Evolutionary conservation across 805 yeast genomes (phyloP), one percentile per base, ranked within the genome.

Genomic region (Yarrowia sp.): DNA sequence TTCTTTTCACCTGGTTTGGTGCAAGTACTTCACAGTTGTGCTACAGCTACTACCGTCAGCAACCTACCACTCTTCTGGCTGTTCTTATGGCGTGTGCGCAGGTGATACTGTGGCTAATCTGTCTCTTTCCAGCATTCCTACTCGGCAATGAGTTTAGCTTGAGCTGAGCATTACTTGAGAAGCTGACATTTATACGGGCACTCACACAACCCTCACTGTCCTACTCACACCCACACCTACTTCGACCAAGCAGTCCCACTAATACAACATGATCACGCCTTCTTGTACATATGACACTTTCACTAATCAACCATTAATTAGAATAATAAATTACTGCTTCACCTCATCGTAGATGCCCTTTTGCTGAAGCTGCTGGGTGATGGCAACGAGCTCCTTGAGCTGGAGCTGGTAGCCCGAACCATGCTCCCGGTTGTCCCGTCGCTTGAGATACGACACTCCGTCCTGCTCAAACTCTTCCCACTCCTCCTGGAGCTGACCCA

Each of bases 401-500:
- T 59, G 65, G 2, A 59, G 52, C 32, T 59, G 52, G 65, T 43
- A 45, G 8, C 52, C 52, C 12, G 52, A 49, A 9, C 53, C 26
- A 42, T 45, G 38, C 42, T 59, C 41, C 40, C 15, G 26, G 41
- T 16, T 42, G 5, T 59, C 65, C 14, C 52, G 41, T 16, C 52
- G 65, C 38, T 45, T 59, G 16, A 59, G 32, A 11, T 43, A 59
- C 9, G 65, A 43, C 26, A 59, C 65, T 3, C 65, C 52, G 7
- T 59, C 65, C 35, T 59, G 45, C 14, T 59, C 65, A 42, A 59
- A 59, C 52, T 59, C 52, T 35, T 59, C 52, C 65, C 65, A 59
- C 19, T 59, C 42, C 1, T 59, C 42, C 38, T 56, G 64, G 10
- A 59, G 65, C 26, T 59, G 16, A 11, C 16, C 9, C 16, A 59